Evolutionary conservation across 139 green algal genomes (phyloP).

Genomic region (Spirogloea muscicola): DNA sequence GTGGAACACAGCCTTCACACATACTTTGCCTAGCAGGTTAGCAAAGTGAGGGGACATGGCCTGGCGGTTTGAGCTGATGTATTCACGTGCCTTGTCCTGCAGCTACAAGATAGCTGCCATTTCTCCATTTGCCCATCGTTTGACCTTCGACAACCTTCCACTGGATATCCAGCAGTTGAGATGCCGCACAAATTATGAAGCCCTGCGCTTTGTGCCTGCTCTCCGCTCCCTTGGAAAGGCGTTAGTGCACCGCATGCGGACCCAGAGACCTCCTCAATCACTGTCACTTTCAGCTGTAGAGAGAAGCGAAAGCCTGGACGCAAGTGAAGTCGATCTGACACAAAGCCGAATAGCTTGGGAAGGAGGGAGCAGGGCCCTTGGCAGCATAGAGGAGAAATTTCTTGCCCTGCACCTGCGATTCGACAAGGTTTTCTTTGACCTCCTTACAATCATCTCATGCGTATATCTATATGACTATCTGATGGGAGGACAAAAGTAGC

Average conservation of each 20-base stretch:
- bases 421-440: no score
- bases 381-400: conserved; percentile 13
- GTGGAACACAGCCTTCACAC: neutral
- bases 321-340: no score
- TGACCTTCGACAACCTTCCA: conserved; percentile 37
- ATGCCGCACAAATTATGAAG: conserved; percentile 38
- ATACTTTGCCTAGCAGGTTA: neutral
- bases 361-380: no score
- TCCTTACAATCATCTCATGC: no score
- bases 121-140: conserved; percentile 37
- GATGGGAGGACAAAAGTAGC: no score
- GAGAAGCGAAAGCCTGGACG: no score
- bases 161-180: conserved; percentile 31
- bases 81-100: no score
- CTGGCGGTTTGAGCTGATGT: neutral
- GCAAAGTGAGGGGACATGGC: neutral
- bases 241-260: no score
- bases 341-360: no score
- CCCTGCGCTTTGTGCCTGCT: conserved; percentile 23
- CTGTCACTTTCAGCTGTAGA: no score
- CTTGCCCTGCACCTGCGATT: conserved; percentile 41
- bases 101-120: neutral
- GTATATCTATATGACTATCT: no score
- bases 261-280: no score
- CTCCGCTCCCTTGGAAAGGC: conserved; percentile 5